Percentiles rank a stretch among this genome's conserved stretches.
These are phyloP conservation scores for Fusarium globosum DNA, from an alignment of 2,329 filamentous ascomycete genomes.

Conservation along the genomic window DNA sequence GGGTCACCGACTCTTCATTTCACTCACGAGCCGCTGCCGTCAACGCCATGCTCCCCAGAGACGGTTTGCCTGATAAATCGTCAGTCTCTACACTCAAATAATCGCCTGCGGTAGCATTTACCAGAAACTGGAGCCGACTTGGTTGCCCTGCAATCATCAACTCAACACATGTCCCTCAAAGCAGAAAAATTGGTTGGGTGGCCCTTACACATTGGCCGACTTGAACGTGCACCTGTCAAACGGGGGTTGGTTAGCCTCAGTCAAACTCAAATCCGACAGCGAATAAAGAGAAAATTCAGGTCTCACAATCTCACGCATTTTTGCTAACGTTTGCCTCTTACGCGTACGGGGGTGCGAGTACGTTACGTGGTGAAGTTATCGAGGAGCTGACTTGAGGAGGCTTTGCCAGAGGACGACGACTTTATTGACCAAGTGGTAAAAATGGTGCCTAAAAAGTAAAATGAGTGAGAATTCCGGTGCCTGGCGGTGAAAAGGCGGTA, in stretches of 20 bases:
- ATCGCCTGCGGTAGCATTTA: not conserved
- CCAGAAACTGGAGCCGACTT: slow-evolving; percentile 99
- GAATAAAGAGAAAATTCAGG: not conserved
- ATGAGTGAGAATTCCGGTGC: slow-evolving; percentile 35
- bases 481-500: slow-evolving; percentile 31
- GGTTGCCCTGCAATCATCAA: slow-evolving; percentile 81
- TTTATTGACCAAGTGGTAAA: slow-evolving; percentile 8
- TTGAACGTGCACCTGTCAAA: slow-evolving; percentile 91
- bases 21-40: slow-evolving; percentile 87
- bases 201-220: slow-evolving; percentile 95
- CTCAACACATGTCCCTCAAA: slow-evolving; percentile 23
- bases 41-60: slow-evolving; percentile 93
- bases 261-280: slow-evolving; percentile 32
- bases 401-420: not conserved
- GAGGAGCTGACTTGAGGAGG: slow-evolving; percentile 9
- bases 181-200: slow-evolving; percentile 48
- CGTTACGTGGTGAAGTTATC: not conserved
- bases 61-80: slow-evolving; percentile 70
- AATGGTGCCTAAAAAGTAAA: slow-evolving; percentile 36
- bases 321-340: slow-evolving; percentile 40
- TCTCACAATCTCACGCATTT: slow-evolving; percentile 70
- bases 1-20: slow-evolving; percentile 4
- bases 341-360: not conserved
- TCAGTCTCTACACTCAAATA: not conserved
- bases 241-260: slow-evolving; percentile 59